A percentile compares a stretch with the other conserved stretches of the same genome.
Conservation (phyloP, 805 yeast species). For the Zygotorulaspora florentina region DNA sequence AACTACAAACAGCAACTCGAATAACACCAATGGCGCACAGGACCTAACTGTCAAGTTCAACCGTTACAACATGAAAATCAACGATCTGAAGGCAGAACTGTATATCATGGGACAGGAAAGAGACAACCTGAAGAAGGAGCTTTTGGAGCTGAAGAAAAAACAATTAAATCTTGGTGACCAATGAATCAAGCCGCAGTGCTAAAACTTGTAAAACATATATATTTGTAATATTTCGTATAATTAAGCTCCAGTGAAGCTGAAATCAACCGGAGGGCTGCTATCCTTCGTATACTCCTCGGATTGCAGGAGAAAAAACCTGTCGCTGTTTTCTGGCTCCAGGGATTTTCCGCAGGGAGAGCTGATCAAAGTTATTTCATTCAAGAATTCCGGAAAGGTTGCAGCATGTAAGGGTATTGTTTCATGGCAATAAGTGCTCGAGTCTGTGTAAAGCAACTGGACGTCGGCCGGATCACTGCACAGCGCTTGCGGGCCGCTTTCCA, state of each 20-base stretch:
- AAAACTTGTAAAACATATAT: neutral
- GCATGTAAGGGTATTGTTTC: neutral
- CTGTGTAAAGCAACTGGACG: neutral
- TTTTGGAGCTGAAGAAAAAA: conserved; percentile 55
- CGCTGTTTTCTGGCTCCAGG: neutral
- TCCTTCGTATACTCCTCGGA: conserved; percentile 1
- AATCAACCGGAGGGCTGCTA: conserved; percentile 15
- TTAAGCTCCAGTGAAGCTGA: conserved; percentile 1
- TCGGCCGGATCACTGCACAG: neutral
- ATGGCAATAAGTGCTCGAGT: neutral
- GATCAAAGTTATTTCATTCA: neutral
- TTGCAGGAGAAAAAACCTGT: conserved; percentile 6
- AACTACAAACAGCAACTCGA: conserved; percentile 27
- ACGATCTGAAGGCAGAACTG: conserved; percentile 81
- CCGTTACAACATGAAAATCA: conserved; percentile 69
- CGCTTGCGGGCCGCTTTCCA: neutral
- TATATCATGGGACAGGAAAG: conserved; percentile 78
- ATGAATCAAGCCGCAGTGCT: neutral
- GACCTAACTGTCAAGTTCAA: conserved; percentile 39
- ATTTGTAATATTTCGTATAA: neutral
- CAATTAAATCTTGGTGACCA: conserved; percentile 29
- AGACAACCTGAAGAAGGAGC: conserved; percentile 66
- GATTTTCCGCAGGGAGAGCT: neutral
- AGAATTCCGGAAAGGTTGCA: neutral
- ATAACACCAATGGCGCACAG: conserved; percentile 11